These are phyloP conservation scores for Stereum hirsutum DNA, from an alignment of 1,284 basidiomycete genomes.

Conservation along the genomic window DNA sequence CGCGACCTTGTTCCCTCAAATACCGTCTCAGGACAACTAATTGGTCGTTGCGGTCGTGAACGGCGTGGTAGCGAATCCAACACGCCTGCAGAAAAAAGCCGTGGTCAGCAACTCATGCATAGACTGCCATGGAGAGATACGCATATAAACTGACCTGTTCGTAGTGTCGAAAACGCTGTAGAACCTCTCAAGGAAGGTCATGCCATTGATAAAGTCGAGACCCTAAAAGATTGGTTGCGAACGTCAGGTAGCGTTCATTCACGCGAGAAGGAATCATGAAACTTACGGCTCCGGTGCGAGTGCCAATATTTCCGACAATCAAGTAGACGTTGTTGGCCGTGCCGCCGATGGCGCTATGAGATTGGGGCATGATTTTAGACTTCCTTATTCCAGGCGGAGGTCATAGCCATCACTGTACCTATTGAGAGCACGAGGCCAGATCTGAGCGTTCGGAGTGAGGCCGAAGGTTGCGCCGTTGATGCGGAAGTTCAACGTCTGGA, in stretches of 20 bases:
- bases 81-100: too few species aligned
- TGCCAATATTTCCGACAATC: slow-evolving; percentile 25
- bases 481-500: slow-evolving; percentile 33
- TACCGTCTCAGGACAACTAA: too few species aligned
- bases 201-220: slow-evolving; percentile 35
- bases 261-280: neutral
- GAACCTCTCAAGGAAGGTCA: slow-evolving; percentile 34
- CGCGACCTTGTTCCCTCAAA: too few species aligned
- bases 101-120: too few species aligned
- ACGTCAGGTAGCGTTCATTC: neutral
- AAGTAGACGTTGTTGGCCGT: slow-evolving; percentile 33
- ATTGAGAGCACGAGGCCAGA: slow-evolving; percentile 36
- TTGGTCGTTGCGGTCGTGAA: slow-evolving; percentile 51
- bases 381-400: too few species aligned
- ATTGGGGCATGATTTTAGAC: too few species aligned
- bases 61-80: slow-evolving; percentile 49
- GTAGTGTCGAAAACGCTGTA: slow-evolving; percentile 24
- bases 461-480: slow-evolving; percentile 29
- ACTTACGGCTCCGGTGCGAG: slow-evolving; percentile 14
- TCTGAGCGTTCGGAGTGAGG: slow-evolving; percentile 38
- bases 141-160: too few species aligned
- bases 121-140: too few species aligned
- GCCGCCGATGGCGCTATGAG: slow-evolving; percentile 34
- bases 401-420: too few species aligned
- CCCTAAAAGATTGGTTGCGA: slow-evolving; percentile 12